Evolutionary conservation across 2,329 filamentous ascomycete genomes (phyloP), one percentile per base, ranked within the genome.

Genomic region (Podosphaera leucotricha): DNA sequence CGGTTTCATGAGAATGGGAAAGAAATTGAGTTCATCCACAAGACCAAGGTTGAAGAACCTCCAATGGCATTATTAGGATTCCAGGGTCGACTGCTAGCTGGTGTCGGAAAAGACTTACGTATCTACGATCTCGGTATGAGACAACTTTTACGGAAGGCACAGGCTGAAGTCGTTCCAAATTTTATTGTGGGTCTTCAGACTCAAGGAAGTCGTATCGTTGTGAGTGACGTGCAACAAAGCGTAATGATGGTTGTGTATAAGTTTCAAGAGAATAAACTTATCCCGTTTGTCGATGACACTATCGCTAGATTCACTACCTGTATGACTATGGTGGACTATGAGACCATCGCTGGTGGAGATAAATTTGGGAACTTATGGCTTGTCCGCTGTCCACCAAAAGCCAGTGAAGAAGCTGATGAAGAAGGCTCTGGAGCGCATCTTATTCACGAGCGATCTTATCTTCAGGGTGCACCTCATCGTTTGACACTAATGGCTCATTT

Each of bases 361-460:
- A 95, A 94, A 58, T 99, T 98, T 52, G 92, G 90, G 48, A 98
- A 98, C 55, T 63, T 98, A 15, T 98, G 85, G 77, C 72, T 98
- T 38, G 69, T 98, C 24, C 80, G 90, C 41, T 90, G 82, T 55
- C 85, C 87, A 0, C 67, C 77, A 47, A 90, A 92, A 59, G 77
- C 79, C 6, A 92, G 83, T 33, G 78, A 85, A 51, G 83, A 92
- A 58, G 80, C 85, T 0, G 90, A 98, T 54, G 90, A 94, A 59
- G 83, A 92, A 48, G 83, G 83, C 40, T 82, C 83, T 2, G 87
- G 86, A 13, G 76, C 85, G 2, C 86, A 94, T 61, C 72, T 98
- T n/a, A 70, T 83, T 22, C 86, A 98, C 54, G 84, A 92, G 48
- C 75, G 86, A 51, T 73, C 77, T 51, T 98, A 95, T 56, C 73